Base-by-base conservation (phyloP, 768 basidiomycete species). In the Russula olivacea region DNA sequence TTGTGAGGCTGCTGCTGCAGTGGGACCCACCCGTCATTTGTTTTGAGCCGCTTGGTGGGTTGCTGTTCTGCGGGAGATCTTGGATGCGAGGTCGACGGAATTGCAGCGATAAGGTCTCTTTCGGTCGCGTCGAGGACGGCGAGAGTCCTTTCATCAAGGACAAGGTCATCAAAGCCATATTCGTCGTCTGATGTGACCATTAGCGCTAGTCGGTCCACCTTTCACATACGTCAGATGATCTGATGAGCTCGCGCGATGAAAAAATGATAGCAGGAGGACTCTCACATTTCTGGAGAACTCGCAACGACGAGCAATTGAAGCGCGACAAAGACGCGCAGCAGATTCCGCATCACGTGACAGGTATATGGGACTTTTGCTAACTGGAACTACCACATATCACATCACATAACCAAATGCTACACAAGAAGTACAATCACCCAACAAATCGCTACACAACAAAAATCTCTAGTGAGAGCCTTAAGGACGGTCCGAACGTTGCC, bases 111-210 rank as follows among this genome's bases (percentile, higher is more conserved):
- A 41, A 67, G 62, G 19, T 19, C 47, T 23, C 61, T 56, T 59
- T 68, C 67, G n/a, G 67, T 61, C 55, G 59, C 65, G 28, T 68
- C 67, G 40, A 68, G 65, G 36, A 49, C 59, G 19, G 67, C 65
- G 23, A 68, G 58, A 30, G 61, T 45, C 32, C 56, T 47, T 32
- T 63, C 61, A 53, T 68, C 67, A 45, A 68, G 59, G 14, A 68
- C 56, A 63, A 68, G 55, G 51, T 68, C 67, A 47, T 68, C 67
- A 11, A 58, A 63, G 15, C 48, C 66, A 63, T 63, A 68, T 57
- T 65, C 60, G 19, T 68, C 67, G 21, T 68, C 67, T 47, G 64
- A 66, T 55, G 58, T 17, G 43, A 48, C 41, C 67, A 68, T 68
- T 6, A 34, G 32, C 40, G 47, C 43, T 3, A 28, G 40, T 21